Percentiles rank a stretch among this genome's conserved stretches.
phyloP scores from a whole-genome alignment of 129 eudicot genomes.

The Pseudognaphalium luteoalbum region DNA sequence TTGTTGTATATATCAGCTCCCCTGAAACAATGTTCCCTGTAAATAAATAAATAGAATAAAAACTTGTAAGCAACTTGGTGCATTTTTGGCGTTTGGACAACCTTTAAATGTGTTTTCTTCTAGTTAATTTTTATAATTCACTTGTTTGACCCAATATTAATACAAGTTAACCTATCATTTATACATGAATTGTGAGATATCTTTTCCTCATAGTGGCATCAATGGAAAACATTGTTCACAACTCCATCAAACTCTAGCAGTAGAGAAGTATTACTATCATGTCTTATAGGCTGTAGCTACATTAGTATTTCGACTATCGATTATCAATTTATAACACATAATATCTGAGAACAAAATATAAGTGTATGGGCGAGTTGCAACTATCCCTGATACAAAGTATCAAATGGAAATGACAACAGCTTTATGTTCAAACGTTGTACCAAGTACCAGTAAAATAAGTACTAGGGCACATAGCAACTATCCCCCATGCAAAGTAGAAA shows the following conservation, averaged over 20 bases:
- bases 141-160: not conserved
- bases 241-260: not conserved
- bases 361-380: not conserved
- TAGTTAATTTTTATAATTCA: too few species aligned
- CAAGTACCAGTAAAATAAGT: not conserved
- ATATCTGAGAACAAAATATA: not conserved
- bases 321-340: not conserved
- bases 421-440: constrained; percentile 2
- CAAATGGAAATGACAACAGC: not conserved
- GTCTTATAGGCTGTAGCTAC: not conserved
- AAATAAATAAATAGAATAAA: too few species aligned
- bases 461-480: constrained; percentile 21
- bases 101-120: not conserved
- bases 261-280: not conserved
- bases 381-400: not conserved
- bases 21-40: not conserved
- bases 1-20: too few species aligned
- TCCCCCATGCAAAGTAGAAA: constrained; percentile 97
- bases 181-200: not conserved
- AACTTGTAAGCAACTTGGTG: too few species aligned
- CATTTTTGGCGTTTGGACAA: too few species aligned
- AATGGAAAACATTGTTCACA: constrained; percentile 1
- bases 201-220: not conserved
- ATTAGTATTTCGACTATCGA: not conserved
- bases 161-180: not conserved